Conservation (phyloP, 2,329 filamentous ascomycete genomes). For the Hymenoscyphus repandus region DNA sequence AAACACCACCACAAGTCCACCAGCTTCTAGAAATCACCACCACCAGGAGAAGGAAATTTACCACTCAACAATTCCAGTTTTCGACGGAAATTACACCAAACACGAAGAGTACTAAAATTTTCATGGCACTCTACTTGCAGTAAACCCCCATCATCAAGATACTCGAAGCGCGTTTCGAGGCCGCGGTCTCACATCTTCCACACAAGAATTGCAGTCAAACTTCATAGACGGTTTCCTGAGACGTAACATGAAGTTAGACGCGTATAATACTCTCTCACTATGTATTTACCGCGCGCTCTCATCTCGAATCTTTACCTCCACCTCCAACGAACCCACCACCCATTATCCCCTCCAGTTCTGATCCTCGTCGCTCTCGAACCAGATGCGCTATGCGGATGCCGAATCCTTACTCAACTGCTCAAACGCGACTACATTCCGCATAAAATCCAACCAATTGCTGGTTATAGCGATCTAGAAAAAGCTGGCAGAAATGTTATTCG, state of each 20-base stretch:
- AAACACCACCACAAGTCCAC: background rate
- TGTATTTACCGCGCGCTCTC: constrained; percentile 91
- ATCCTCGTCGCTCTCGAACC: constrained; percentile 91
- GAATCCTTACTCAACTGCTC: constrained; percentile 86
- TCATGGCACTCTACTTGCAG: background rate
- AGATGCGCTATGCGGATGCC: constrained; percentile 90
- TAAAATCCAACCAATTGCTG: constrained; percentile 91
- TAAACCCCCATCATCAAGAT: background rate
- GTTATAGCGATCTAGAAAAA: constrained; percentile 82
- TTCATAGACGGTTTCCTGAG: background rate
- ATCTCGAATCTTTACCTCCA: constrained; percentile 89
- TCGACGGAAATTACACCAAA: background rate
- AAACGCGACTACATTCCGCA: constrained; percentile 97
- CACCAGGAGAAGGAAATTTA: background rate
- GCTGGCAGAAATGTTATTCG: constrained; percentile 73
- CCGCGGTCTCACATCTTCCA: background rate
- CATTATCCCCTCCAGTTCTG: constrained; percentile 85
- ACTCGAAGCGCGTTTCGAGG: constrained; percentile 1
- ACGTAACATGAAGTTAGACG: constrained; percentile 12
- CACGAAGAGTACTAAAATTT: background rate
- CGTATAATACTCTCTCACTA: constrained; percentile 35
- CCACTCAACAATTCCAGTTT: background rate
- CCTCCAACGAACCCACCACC: constrained; percentile 79
- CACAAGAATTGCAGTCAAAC: background rate
- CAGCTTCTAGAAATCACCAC: background rate